These are phyloP conservation scores for Fraxinus cuspidata DNA, from an alignment of 257 asterid species.

Conservation along the genomic window DNA sequence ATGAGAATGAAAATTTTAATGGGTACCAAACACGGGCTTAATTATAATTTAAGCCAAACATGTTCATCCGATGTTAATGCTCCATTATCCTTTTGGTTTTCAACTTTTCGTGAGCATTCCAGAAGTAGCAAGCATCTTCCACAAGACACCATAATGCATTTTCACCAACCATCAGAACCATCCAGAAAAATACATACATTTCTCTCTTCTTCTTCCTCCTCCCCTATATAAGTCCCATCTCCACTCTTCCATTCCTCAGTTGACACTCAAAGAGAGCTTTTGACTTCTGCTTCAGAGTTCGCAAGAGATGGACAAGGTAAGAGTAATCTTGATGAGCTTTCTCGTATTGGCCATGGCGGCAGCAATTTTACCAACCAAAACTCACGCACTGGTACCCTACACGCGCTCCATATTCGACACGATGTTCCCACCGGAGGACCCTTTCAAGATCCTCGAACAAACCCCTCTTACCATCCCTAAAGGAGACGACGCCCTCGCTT, in stretches of 20 bases:
- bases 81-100: not conserved
- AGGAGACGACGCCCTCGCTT: slow-evolving; percentile 28
- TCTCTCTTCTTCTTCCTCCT: not conserved
- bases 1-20: too few species aligned
- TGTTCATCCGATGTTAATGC: not conserved
- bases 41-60: not conserved
- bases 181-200: not conserved
- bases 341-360: not conserved
- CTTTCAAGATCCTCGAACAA: slow-evolving; percentile 46
- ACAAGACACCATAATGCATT: not conserved
- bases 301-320: not conserved
- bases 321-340: not conserved
- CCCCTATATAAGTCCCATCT: not conserved
- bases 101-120: not conserved
- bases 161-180: not conserved
- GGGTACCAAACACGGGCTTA: too few species aligned
- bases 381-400: slow-evolving; percentile 38
- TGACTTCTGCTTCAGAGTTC: not conserved
- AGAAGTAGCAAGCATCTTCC: not conserved
- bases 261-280: not conserved
- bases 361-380: slow-evolving; percentile 8
- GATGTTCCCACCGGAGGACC: slow-evolving; percentile 40
- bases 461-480: slow-evolving; percentile 36
- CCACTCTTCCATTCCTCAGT: not conserved
- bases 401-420: slow-evolving; percentile 31